Percentiles rank a stretch among this genome's conserved stretches.
Conservation (phyloP, 2,329 filamentous ascomycete genomes). For the Cercospora janseana region DNA sequence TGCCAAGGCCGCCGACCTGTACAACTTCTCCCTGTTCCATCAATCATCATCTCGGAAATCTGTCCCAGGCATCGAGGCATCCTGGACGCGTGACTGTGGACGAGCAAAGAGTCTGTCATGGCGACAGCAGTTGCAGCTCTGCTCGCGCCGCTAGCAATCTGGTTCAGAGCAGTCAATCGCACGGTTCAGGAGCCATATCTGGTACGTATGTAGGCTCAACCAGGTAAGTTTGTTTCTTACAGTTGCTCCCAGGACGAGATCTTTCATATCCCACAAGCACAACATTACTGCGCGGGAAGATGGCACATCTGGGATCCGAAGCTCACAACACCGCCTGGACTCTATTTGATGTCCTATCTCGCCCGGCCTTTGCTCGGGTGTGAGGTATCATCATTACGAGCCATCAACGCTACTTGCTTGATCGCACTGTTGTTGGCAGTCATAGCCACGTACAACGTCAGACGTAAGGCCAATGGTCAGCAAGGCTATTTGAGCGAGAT, state of each 20-base stretch:
- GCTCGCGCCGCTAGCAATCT: constrained; percentile 29
- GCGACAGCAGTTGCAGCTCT: constrained; percentile 24
- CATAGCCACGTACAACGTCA: constrained; percentile 29
- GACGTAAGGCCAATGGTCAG: constrained; percentile 22
- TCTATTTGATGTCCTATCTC: constrained; percentile 52
- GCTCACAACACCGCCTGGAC: constrained; percentile 90
- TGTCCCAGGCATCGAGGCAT: background rate
- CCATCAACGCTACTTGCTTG: constrained; percentile 42
- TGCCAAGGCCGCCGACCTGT: background rate
- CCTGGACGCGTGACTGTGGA: background rate
- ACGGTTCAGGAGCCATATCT: constrained; percentile 59
- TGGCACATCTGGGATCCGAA: constrained; percentile 89
- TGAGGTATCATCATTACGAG: constrained; percentile 40
- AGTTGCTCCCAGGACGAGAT: constrained; percentile 65
- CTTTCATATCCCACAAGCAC: constrained; percentile 88
- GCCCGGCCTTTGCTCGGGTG: constrained; percentile 41
- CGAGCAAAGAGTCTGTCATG: constrained; percentile 19
- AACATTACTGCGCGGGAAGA: constrained; percentile 74
- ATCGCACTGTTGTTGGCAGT: constrained; percentile 37
- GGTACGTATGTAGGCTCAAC: constrained; percentile 39
- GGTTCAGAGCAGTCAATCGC: constrained; percentile 44
- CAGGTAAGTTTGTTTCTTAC: constrained; percentile 31
- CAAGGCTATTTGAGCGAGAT: constrained; percentile 15
- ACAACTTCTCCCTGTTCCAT: background rate
- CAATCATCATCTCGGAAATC: background rate